These are phyloP conservation scores for Thermochaetoides thermophila DNA, from an alignment of 495 filamentous ascomycete genomes.

Conservation along the genomic window DNA sequence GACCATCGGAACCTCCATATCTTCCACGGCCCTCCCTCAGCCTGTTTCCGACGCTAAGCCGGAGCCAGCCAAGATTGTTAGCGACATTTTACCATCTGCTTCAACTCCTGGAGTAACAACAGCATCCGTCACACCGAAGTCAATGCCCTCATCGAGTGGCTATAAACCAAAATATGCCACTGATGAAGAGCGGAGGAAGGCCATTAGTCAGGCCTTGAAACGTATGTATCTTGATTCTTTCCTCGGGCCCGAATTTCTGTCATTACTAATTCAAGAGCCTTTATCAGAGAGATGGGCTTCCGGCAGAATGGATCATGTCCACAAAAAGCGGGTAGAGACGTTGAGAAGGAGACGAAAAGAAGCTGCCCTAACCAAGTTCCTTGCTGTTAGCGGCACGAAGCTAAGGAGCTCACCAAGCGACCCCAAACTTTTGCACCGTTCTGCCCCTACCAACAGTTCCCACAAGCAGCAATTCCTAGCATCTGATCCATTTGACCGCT, in stretches of 20 bases:
- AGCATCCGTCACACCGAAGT: neutral
- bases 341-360: conserved; percentile 1
- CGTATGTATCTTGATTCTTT: no score
- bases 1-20: no score
- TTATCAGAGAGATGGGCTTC: conserved; percentile 14
- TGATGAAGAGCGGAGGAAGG: conserved; percentile 10
- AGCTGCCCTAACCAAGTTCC: neutral
- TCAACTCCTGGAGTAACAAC: neutral
- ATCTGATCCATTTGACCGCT: no score
- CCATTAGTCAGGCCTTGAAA: conserved; percentile 6
- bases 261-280: no score
- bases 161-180: conserved; percentile 4
- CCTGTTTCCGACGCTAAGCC: conserved; percentile 3
- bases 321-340: conserved; percentile 6
- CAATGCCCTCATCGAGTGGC: neutral
- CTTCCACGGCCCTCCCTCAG: neutral
- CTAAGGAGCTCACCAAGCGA: no score
- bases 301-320: conserved; percentile 11
- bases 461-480: conserved; percentile 3
- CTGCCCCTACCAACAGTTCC: neutral
- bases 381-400: neutral
- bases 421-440: conserved; percentile 14
- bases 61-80: conserved; percentile 8
- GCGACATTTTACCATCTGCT: conserved; percentile 7
- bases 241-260: no score